A percentile compares a stretch with the other conserved stretches of the same genome.
These are phyloP conservation scores for Colletotrichum sp. DNA, from an alignment of 2,329 filamentous ascomycete species.

Conservation along the genomic window DNA sequence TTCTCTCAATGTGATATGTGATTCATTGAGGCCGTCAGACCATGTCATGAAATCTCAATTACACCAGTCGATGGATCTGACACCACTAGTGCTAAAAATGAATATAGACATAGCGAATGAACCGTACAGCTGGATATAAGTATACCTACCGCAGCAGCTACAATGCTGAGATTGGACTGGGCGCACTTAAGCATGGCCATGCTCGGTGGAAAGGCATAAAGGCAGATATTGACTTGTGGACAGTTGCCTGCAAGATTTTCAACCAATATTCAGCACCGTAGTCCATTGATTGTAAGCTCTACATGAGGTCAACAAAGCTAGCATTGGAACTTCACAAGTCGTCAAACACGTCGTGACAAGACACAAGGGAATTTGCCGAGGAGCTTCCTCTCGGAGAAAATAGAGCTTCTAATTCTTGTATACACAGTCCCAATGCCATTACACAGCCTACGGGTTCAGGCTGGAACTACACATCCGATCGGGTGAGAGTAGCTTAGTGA, in stretches of 20 bases:
- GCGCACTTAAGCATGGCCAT: neutral
- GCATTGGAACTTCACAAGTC: neutral
- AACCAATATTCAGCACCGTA: neutral
- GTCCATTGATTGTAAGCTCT: neutral
- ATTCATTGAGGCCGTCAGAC: neutral
- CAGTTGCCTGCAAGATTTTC: neutral
- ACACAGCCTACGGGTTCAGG: conserved; percentile 14
- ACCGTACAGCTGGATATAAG: neutral
- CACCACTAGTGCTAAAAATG: neutral
- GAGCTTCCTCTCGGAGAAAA: conserved; percentile 11
- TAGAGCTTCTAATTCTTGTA: conserved; percentile 23
- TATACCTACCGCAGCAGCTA: neutral
- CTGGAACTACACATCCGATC: conserved; percentile 8
- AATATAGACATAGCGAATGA: rapidly evolving
- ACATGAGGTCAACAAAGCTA: neutral
- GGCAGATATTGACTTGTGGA: neutral
- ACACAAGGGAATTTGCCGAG: conserved; percentile 13
- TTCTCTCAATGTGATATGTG: rapidly evolving
- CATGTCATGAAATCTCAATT: neutral
- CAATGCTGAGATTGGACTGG: rapidly evolving
- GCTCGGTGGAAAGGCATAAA: neutral
- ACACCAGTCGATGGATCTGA: neutral
- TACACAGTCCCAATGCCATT: conserved; percentile 23
- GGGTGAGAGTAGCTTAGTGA: conserved; percentile 67
- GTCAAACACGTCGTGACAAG: neutral